Conservation (phyloP, 2,329 filamentous ascomycete species). For the Neopestalotiopsis clavispora region DNA sequence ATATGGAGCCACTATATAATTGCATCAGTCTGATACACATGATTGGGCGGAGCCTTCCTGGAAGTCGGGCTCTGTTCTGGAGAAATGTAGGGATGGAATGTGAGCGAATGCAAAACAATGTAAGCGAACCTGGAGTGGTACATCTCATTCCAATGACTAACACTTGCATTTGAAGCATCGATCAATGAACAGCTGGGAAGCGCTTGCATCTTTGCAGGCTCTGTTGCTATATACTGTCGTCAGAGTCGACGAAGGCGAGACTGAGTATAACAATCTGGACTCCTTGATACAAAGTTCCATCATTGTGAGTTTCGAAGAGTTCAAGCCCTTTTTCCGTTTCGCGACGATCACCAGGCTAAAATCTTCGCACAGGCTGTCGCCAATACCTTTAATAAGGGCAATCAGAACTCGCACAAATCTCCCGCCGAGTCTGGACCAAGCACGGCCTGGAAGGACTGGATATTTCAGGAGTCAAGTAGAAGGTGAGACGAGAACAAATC, state of each 20-base stretch:
- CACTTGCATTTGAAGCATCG: background rate
- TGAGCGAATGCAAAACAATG: slow-evolving; percentile 41
- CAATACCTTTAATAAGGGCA: background rate
- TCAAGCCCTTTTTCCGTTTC: slow-evolving; percentile 6
- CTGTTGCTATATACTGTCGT: slow-evolving; percentile 48
- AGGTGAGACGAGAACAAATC: slow-evolving; percentile 28
- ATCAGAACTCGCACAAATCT: background rate
- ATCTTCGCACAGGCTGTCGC: slow-evolving; percentile 1
- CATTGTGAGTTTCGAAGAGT: slow-evolving; percentile 31
- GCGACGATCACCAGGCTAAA: slow-evolving; percentile 11
- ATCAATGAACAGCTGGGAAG: slow-evolving; percentile 39
- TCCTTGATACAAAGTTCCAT: slow-evolving; percentile 39
- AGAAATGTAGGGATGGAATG: slow-evolving; percentile 48
- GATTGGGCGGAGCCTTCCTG: slow-evolving; percentile 36
- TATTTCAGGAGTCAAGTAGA: slow-evolving; percentile 45
- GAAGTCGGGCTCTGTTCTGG: slow-evolving; percentile 48
- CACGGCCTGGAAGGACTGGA: slow-evolving; percentile 43
- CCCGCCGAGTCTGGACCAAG: slow-evolving; percentile 21
- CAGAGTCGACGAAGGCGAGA: slow-evolving; percentile 48
- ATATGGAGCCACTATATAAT: slow-evolving; percentile 43
- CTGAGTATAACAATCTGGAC: slow-evolving; percentile 47
- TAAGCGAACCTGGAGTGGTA: slow-evolving; percentile 27
- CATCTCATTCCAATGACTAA: background rate
- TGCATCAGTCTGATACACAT: slow-evolving; percentile 48
- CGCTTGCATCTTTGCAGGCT: slow-evolving; percentile 48